Conservation (phyloP, 805 yeast species). For the Candida rishiriensis region DNA sequence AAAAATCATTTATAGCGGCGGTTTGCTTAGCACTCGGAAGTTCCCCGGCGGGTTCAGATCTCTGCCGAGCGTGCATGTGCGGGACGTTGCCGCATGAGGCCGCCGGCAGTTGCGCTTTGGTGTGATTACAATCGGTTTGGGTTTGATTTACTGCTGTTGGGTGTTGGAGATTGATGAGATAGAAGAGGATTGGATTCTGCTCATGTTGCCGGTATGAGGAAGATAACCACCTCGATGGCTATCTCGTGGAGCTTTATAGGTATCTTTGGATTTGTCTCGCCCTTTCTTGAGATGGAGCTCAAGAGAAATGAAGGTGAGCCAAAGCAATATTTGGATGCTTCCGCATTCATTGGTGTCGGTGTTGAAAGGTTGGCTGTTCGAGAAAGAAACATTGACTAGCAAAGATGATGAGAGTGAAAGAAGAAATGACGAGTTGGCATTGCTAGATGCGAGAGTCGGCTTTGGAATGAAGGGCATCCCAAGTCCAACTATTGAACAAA, state of each 20-base stretch:
- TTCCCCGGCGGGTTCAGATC: too few relatives aligned
- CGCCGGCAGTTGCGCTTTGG: too few relatives aligned
- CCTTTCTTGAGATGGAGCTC: slow-evolving; percentile 54
- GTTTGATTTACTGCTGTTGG: too few relatives aligned
- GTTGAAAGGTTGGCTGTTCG: slow-evolving; percentile 52
- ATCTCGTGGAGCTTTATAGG: slow-evolving; percentile 48
- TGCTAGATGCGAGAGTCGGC: slow-evolving; percentile 12
- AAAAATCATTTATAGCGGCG: slow-evolving; percentile 41
- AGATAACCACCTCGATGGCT: slow-evolving; percentile 47
- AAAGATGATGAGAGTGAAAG: background rate
- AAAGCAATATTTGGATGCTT: slow-evolving; percentile 48
- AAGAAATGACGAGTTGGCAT: slow-evolving; percentile 18
- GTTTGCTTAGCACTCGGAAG: slow-evolving; percentile 44
- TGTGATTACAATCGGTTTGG: too few relatives aligned
- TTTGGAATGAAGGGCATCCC: slow-evolving; percentile 3
- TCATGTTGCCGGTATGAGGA: slow-evolving; percentile 49
- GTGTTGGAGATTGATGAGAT: too few relatives aligned
- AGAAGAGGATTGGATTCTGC: too few relatives aligned
- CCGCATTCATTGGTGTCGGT: slow-evolving; percentile 55
- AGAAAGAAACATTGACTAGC: slow-evolving; percentile 35
- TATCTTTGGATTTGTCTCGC: slow-evolving; percentile 48
- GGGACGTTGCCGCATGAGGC: too few relatives aligned
- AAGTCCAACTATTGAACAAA: too few relatives aligned
- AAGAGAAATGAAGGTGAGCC: slow-evolving; percentile 34
- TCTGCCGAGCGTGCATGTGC: too few relatives aligned